Percentiles rank a stretch among this genome's conserved stretches.
phyloP scores from a whole-genome alignment of 306 rosid species.

The Medicago arabica region DNA sequence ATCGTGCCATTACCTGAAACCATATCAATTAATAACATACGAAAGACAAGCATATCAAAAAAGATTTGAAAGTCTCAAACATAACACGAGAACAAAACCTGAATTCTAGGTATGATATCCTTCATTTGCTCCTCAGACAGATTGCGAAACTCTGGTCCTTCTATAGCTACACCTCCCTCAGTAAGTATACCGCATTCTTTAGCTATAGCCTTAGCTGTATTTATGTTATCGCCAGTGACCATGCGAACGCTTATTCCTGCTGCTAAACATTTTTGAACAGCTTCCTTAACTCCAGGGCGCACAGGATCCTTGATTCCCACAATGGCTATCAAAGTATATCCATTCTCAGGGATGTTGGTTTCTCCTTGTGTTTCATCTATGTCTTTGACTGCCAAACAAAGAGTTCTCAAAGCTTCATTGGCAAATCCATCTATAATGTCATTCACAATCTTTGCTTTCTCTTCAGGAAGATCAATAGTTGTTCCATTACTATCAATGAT shows the following conservation, averaged over 20 bases:
- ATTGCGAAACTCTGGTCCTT: constrained; percentile 72
- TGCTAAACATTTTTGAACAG: constrained; percentile 79
- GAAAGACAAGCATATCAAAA: constrained; percentile 20
- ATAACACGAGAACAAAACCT: constrained; percentile 55
- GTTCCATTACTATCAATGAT: constrained; percentile 64
- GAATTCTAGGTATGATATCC: constrained; percentile 70
- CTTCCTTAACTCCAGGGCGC: constrained; percentile 84
- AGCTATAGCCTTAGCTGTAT: constrained; percentile 90
- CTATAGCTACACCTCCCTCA: constrained; percentile 73
- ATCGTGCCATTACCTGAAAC: constrained; percentile 91
- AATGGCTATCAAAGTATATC: constrained; percentile 76
- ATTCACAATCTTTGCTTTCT: constrained; percentile 49
- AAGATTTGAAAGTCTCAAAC: constrained; percentile 32
- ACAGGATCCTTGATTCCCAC: constrained; percentile 97
- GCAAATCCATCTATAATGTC: constrained; percentile 78
- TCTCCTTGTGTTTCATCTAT: constrained; percentile 45
- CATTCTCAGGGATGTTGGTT: constrained; percentile 57
- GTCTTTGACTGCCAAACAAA: constrained; percentile 81
- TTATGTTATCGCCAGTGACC: constrained; percentile 94
- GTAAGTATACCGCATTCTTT: constrained; percentile 93
- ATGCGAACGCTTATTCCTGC: constrained; percentile 92
- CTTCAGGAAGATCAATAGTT: constrained; percentile 57
- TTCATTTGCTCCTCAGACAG: constrained; percentile 64
- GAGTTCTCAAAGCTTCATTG: constrained; percentile 84
- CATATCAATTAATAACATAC: constrained; percentile 41